phyloP scores from a whole-genome alignment of 2,329 filamentous ascomycete species.

The Eurotiales sp. region DNA sequence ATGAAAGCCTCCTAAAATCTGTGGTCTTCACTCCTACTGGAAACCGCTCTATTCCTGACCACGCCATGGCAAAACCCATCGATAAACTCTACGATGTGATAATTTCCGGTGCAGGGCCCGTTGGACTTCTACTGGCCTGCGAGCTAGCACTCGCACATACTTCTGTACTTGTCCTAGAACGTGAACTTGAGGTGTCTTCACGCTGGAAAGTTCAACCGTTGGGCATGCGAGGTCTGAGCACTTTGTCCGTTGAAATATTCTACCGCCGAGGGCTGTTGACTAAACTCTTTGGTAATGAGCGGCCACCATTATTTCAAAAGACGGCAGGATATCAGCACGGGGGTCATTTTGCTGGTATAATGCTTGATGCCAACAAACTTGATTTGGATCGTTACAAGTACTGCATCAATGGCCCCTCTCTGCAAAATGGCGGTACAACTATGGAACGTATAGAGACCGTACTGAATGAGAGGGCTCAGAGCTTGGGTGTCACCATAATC shows the following conservation, averaged over 20 bases:
- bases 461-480: background rate
- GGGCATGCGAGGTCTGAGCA: constrained; percentile 28
- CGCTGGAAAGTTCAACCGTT: constrained; percentile 25
- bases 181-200: constrained; percentile 10
- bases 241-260: constrained; percentile 31
- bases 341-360: constrained; percentile 29
- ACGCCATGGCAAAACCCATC: too few relatives aligned
- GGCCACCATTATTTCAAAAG: constrained; percentile 14
- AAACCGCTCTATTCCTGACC: too few relatives aligned
- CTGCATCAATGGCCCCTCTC: background rate
- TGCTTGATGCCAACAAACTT: constrained; percentile 18
- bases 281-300: constrained; percentile 21
- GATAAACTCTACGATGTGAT: constrained; percentile 21
- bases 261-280: constrained; percentile 37
- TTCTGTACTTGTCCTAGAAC: constrained; percentile 39
- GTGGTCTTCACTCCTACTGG: too few relatives aligned
- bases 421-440: constrained; percentile 12
- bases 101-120: constrained; percentile 17
- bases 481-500: background rate
- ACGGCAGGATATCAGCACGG: constrained; percentile 25
- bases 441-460: constrained; percentile 1
- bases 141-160: constrained; percentile 31
- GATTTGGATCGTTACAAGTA: constrained; percentile 6
- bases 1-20: too few relatives aligned
- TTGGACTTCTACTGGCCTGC: constrained; percentile 24